Base-by-base conservation (phyloP, 495 filamentous ascomycete genomes). In the Hypomontagnella monticulosa region DNA sequence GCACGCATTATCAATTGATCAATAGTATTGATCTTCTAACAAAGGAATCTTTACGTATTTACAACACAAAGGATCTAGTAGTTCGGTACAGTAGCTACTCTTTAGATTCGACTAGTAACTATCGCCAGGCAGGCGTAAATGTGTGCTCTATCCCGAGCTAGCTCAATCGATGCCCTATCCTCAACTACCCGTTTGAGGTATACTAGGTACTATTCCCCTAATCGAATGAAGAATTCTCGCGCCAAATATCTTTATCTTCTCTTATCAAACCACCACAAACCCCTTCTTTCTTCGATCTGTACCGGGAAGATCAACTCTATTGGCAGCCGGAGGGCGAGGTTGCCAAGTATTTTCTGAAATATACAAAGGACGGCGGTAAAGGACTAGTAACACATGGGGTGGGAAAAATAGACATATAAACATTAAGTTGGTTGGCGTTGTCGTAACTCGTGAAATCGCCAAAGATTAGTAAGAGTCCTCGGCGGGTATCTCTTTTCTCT, bases 371-470 rank as follows among this genome's bases (percentile, higher is more conserved):
- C 49, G 59, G 66, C 20, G 27, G 47, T 53, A 56, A 63, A 59
- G 62, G 18, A 11, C 52, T 58, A 61, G 57, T 67, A 67, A 66
- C 64, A 72, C 69, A 70, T 38, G 46, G 63, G 46, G 43, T 50
- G 49, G 49, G 16, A 55, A 60, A 57, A 74, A 61, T 74, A 74
- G 59, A 59, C 66, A 74, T 67, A 47, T 74, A 74, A 63, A 74
- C 71, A 74, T 74, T 74, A 74, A 60, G 57, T 34, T 61, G 52
- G 37, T 61, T 69, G 65, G 56, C 57, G 71, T 54, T 37, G 66
- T 67, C 62, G 61, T 67, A 59, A 67, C 23, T 70, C 67, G 47
- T 70, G 40, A 65, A 54, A 58, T 46, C 62, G 62, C 67, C 57
- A 43, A 44, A 53, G 40, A 67, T 69, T 59, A 64, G 44, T 37